phyloP scores from a whole-genome alignment of 148 eudicot species.

The Camellia lanceoleosa region DNA sequence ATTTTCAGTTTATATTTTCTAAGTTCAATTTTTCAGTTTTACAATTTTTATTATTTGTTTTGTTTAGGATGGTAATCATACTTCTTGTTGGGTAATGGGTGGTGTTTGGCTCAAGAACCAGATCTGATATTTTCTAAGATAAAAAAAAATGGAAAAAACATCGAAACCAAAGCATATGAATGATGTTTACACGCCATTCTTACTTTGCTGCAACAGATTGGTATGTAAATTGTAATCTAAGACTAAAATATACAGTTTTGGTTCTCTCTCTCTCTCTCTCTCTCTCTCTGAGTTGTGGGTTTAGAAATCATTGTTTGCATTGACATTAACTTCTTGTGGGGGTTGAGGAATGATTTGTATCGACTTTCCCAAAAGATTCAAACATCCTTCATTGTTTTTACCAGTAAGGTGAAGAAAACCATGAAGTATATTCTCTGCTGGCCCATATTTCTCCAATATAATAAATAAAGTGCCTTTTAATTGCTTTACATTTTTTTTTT shows the following conservation, averaged over 20 bases:
- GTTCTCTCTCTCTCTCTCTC: too few species aligned
- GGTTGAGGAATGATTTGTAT: not conserved
- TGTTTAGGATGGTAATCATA: not conserved
- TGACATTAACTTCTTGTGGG: not conserved
- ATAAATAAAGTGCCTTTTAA: not conserved
- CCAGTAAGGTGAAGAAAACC: not conserved
- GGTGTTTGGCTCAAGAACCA: not conserved
- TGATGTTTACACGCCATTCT: not conserved
- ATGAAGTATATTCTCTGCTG: not conserved
- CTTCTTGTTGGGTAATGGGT: not conserved
- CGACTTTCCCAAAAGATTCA: not conserved
- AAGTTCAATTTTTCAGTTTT: not conserved
- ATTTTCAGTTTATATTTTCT: not conserved
- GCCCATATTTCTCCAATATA: not conserved
- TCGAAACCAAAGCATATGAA: too few species aligned
- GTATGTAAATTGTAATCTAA: too few species aligned
- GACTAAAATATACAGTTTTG: too few species aligned
- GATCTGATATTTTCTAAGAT: conserved; percentile 7
- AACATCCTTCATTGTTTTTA: not conserved
- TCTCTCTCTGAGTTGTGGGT: not conserved
- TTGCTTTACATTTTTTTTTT: too few species aligned
- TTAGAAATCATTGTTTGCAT: not conserved
- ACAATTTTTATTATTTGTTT: not conserved
- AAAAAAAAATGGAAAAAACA: not conserved
- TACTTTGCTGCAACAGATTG: not conserved